A percentile compares a stretch with the other conserved stretches of the same genome.
Conservation (phyloP, 2,329 filamentous ascomycete species). For the Alternaria sp. region DNA sequence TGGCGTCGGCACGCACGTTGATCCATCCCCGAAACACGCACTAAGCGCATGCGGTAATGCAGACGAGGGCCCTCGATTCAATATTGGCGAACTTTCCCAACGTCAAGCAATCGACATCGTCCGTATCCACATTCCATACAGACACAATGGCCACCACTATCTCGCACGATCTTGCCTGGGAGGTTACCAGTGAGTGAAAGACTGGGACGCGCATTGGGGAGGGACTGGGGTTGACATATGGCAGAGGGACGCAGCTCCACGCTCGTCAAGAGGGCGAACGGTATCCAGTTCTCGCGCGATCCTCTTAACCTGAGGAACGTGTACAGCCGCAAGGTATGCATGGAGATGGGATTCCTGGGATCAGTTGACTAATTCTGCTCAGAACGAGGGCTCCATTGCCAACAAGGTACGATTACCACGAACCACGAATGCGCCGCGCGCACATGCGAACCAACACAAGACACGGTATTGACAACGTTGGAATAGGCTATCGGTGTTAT, state of each 20-base stretch:
- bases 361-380: slow-evolving; percentile 35
- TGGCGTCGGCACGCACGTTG: slow-evolving; percentile 21
- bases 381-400: slow-evolving; percentile 94
- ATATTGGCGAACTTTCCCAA: slow-evolving; percentile 27
- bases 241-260: slow-evolving; percentile 86
- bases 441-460: background rate
- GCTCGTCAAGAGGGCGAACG: slow-evolving; percentile 89
- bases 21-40: slow-evolving; percentile 28
- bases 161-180: slow-evolving; percentile 92
- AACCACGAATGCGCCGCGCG: slow-evolving; percentile 14
- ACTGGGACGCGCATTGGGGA: background rate
- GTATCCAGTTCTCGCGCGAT: slow-evolving; percentile 90
- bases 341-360: background rate
- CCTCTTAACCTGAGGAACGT: slow-evolving; percentile 92
- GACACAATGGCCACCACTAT: slow-evolving; percentile 64
- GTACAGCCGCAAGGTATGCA: slow-evolving; percentile 83
- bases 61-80: slow-evolving; percentile 35
- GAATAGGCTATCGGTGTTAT: slow-evolving; percentile 80
- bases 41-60: slow-evolving; percentile 34
- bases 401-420: slow-evolving; percentile 71
- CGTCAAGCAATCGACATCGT: slow-evolving; percentile 25
- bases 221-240: slow-evolving; percentile 19
- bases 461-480: slow-evolving; percentile 11
- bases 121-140: slow-evolving; percentile 38
- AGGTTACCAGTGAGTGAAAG: slow-evolving; percentile 82